Base-by-base conservation (phyloP, 352 stramenopile species). In the Thalassiosira ordinaria region DNA sequence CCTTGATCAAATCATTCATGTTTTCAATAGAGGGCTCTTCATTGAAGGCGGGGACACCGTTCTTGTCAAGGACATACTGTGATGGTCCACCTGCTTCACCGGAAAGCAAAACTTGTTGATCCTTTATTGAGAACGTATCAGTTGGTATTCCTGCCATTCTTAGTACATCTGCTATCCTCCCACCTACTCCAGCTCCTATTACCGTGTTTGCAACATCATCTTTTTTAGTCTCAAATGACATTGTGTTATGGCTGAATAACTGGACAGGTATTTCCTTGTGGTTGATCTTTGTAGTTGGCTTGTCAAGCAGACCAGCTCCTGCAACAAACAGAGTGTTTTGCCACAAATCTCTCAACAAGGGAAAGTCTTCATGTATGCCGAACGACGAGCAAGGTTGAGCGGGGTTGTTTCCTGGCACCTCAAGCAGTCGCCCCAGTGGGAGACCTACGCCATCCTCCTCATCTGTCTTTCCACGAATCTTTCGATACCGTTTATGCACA, bases 201-300 rank as follows among this genome's bases (percentile, higher is more conserved):
- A n/a, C n/a, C n/a, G n/a, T n/a, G n/a, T n/a, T n/a, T n/a, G n/a
- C n/a, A n/a, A n/a, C n/a, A n/a, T n/a, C n/a, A n/a, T n/a, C n/a
- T n/a, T n/a, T n/a, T 11, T 41, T 41, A 11, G 11, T 11, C 33
- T 41, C 5, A 11, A 5, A 11, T 3, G 8, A 63, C 82, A 86
- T 86, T 0, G 56, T 62, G 80, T 90, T 87, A 63, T 92, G 87
- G 35, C 78, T 74, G 71, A 89, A 91, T 16, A 92, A 49, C 26
- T 77, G 63, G 22, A 75, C 65, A 26, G 83, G 80, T 18, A 49
- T 84, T n/a, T 78, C 66, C 1, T 31, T 53, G 61, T 82, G 85
- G 60, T 91, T 80, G 1, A 59, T 44, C 16, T 44, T 55, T 35
- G 59, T 66, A 3, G 89, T 60, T 31, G 85, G 82, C 49, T 87